Evolutionary conservation across 208 protist species (phyloP), one percentile per base, ranked within the genome.

Genomic region (Acanthamoeba triangularis): DNA sequence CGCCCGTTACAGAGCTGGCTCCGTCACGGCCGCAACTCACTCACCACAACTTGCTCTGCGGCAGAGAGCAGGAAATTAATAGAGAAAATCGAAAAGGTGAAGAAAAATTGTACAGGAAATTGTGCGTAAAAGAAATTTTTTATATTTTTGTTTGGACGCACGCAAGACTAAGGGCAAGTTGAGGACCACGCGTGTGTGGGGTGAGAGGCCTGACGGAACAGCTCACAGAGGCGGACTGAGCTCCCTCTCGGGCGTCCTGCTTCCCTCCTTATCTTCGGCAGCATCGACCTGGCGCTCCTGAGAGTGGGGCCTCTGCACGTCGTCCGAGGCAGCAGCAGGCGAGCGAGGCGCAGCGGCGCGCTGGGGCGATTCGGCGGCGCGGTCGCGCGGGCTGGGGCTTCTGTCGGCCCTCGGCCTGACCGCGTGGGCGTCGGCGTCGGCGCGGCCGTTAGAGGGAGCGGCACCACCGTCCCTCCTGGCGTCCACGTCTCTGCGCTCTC

Each of bases 221-320:
- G n/a, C n/a, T n/a, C n/a, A 80, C 74, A 82, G 25, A n/a, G 74
- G 74, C 33, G 74, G 74, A 41, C 74, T 82, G 74, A 82, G 33
- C 41, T 82, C 74, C 74, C 74, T 82, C 44, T 67, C 61, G 61
- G 61, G 61, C 3, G 61, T 67, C 61, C 61, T 67, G 61, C 61
- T 67, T 67, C 61, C 61, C 61, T 67, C 61, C 61, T 30, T 67
- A 28, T 30, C 61, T 4, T 78, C 69, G 69, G 69, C 28, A 25
- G 20, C 61, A 8, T 78, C 69, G 69, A 16, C 33, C 69, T 35
- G 35, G 33, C 69, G n/a, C 69, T 78, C 69, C 33, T 35, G 33
- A 0, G 69, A 78, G 33, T 8, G 69, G 33, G 69, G 69, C 37
- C 69, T 78, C 18, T 6, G 33, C 25, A 67, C 61, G 25, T 67